Evolutionary conservation across 495 filamentous ascomycete genomes (phyloP), one percentile per base, ranked within the genome.

Genomic region (Lepraria neglecta): DNA sequence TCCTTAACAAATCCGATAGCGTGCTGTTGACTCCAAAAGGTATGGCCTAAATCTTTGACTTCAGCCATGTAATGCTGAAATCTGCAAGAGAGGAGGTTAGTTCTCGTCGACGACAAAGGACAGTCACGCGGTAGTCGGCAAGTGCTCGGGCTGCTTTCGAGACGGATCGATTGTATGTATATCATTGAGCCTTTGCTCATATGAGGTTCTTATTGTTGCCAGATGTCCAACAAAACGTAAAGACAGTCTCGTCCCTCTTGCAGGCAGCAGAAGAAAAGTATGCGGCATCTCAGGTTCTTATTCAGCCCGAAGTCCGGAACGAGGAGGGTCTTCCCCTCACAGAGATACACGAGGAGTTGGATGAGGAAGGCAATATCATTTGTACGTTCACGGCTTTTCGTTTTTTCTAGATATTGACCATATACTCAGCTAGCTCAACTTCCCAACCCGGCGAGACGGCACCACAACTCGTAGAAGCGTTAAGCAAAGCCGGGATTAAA

Each of bases 341-440:
- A 24, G 92, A 97, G 57, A 97, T 98, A 62, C 73, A 85, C 46
- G 92, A 98, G 72, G 87, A 96, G 74, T 76, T 98, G 50, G 94
- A 98, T 70, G 92, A 96, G 21, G 85, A 96, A 19, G 94, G 84
- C 19, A 92, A 96, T 67, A 80, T 97, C 12, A 75, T 96, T 35
- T 86, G 65, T 68, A 59, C n/a, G 14, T 17, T 15, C 10, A 45
- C 3, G n/a, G 38, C 40, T 21, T 3, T 15, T 24, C 40, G 11
- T 38, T 4, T 0, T 38, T 11, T 35, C 3, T 5, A 4, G 5
- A 7, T 11, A 10, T 28, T 45, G 31, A 54, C 19, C 11, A 1
- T 31, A 4, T 4, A 44, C 28, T 5, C 7, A 63, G 61, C 81
- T 0, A 84, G 75, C 58, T 78, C 76, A 31, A 75, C 83, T 9